Percentiles rank a stretch among this genome's conserved stretches.
phyloP scores from a whole-genome alignment of 176 grass and related monocot species.

The Oryza glumipatula region DNA sequence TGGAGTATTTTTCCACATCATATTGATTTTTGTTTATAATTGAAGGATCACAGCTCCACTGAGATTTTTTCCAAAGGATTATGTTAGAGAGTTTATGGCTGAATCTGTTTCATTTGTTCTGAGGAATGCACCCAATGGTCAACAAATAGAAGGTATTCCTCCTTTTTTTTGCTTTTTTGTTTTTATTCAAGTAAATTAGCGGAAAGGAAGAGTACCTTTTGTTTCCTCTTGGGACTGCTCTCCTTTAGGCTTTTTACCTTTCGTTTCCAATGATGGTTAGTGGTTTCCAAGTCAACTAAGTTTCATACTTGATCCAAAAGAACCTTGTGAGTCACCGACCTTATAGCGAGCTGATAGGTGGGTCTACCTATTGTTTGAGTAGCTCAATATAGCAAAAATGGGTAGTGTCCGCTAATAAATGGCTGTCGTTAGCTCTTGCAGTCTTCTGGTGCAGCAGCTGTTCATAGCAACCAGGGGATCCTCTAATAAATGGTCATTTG shows the following conservation, averaged over 20 bases:
- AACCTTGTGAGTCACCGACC: neutral
- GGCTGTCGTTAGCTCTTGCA: neutral
- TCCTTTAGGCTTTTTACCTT: neutral
- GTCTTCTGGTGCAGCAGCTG: neutral
- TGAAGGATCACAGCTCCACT: constrained; percentile 73
- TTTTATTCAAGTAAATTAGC: constrained; percentile 23
- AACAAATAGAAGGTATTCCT: constrained; percentile 48
- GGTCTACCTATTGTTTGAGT: neutral
- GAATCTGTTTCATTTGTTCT: constrained; percentile 96
- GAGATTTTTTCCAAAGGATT: constrained; percentile 75
- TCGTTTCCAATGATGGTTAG: neutral
- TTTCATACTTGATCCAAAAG: neutral
- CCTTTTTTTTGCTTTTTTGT: constrained; percentile 36
- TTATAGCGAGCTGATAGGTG: constrained; percentile 1
- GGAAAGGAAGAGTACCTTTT: neutral
- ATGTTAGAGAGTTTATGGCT: constrained; percentile 92
- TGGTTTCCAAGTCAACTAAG: neutral
- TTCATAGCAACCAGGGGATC: neutral
- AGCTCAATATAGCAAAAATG: neutral
- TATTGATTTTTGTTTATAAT: constrained; percentile 41
- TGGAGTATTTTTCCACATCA: neutral
- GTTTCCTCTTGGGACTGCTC: constrained; percentile 11
- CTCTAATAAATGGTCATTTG: neutral
- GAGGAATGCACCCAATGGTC: constrained; percentile 70
- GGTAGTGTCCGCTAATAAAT: neutral